Evolutionary conservation across 2,329 filamentous ascomycete species (phyloP).

Genomic region (Paecilomyces dactylethromorphus): DNA sequence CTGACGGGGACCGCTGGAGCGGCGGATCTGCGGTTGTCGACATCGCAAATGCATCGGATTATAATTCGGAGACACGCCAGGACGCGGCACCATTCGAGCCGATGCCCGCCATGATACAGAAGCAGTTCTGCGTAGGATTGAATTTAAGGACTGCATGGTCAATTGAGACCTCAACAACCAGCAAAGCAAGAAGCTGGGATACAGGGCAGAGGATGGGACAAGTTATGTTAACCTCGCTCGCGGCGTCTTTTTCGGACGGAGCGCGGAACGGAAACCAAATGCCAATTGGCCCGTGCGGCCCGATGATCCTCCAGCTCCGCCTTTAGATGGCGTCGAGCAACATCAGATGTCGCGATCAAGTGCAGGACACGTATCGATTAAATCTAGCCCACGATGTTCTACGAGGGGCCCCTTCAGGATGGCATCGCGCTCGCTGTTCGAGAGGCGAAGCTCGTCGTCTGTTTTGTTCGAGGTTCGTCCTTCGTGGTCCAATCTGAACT

Average conservation of each 20-base stretch:
- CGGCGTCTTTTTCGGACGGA: not conserved
- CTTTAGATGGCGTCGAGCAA: not conserved
- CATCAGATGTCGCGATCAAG: not conserved
- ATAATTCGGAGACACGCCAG: constrained; percentile 13
- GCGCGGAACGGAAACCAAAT: not conserved
- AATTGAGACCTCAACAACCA: not conserved
- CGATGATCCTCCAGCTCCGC: not conserved
- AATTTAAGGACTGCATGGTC: constrained; percentile 7
- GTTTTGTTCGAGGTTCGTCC: constrained; percentile 69
- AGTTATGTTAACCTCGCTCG: not conserved
- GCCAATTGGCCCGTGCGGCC: not conserved
- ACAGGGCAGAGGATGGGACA: not conserved
- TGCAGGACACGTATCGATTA: no score
- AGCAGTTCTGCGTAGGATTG: constrained; percentile 17
- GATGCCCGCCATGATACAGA: constrained; percentile 15
- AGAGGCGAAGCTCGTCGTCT: constrained; percentile 70
- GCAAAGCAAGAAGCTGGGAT: not conserved
- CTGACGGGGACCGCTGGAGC: constrained; percentile 40
- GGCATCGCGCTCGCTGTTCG: constrained; percentile 71
- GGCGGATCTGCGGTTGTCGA: constrained; percentile 30
- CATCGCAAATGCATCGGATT: constrained; percentile 30
- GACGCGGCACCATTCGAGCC: constrained; percentile 12
- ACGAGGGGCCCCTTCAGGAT: constrained; percentile 69
- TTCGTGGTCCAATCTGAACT: not conserved
- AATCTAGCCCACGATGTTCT: constrained; percentile 59